phyloP scores from a whole-genome alignment of 2,329 filamentous ascomycete genomes.

The Pseudocercospora crystallina region DNA sequence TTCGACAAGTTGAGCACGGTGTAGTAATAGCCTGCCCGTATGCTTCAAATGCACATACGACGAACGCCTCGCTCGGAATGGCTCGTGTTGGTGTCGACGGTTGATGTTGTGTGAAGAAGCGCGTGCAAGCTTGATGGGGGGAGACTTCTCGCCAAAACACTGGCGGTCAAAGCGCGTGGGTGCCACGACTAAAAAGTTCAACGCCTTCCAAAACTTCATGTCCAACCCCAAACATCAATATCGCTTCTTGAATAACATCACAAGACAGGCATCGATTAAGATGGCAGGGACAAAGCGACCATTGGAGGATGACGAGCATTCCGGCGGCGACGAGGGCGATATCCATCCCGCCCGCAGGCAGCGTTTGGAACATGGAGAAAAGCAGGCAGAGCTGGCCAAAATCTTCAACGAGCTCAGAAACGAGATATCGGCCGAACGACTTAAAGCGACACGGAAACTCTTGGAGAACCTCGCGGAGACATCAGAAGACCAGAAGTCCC shows the following conservation, averaged over 20 bases:
- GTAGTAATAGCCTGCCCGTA: no score
- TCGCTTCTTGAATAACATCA: neutral
- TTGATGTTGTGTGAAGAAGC: no score
- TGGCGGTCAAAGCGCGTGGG: no score
- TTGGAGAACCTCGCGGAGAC: constrained; percentile 43
- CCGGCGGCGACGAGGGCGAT: constrained; percentile 11
- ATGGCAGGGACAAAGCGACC: constrained; percentile 30
- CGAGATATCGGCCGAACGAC: constrained; percentile 44
- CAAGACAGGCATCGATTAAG: neutral
- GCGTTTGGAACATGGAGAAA: constrained; percentile 38
- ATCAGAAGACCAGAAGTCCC: constrained; percentile 37
- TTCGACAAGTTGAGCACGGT: no score
- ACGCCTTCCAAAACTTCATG: no score
- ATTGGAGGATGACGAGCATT: constrained; percentile 17
- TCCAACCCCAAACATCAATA: no score
- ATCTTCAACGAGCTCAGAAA: constrained; percentile 50
- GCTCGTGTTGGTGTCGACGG: no score
- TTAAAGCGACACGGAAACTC: constrained; percentile 47
- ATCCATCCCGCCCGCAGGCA: constrained; percentile 35
- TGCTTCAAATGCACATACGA: no score
- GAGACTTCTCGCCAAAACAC: no score
- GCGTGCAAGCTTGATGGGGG: no score
- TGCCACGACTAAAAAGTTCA: no score
- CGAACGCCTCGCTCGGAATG: no score
- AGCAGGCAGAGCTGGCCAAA: constrained; percentile 44